phyloP scores from a whole-genome alignment of 1,284 basidiomycete species.

The Cutaneotrichosporon dermatis region DNA sequence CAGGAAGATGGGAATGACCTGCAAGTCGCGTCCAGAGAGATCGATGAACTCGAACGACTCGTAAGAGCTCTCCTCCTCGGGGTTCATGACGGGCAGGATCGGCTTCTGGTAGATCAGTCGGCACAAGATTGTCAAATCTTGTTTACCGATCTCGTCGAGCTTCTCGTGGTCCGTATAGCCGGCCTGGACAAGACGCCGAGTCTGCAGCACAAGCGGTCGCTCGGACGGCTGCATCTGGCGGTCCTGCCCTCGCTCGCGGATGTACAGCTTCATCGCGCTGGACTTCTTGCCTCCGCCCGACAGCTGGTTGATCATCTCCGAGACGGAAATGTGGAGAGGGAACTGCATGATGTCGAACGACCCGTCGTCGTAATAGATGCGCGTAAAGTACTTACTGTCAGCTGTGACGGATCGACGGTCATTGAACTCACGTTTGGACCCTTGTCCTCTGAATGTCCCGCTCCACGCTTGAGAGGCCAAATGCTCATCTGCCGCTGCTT shows the following conservation, averaged over 20 bases:
- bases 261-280: slow-evolving; percentile 63
- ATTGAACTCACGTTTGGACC: slow-evolving; percentile 17
- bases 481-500: slow-evolving; percentile 2
- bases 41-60: slow-evolving; percentile 80
- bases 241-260: slow-evolving; percentile 80
- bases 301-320: slow-evolving; percentile 62
- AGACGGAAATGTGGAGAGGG: slow-evolving; percentile 63
- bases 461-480: background rate
- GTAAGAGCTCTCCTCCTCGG: slow-evolving; percentile 65
- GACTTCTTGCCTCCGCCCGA: slow-evolving; percentile 57
- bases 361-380: slow-evolving; percentile 73
- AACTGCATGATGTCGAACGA: slow-evolving; percentile 69
- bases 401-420: background rate
- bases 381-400: slow-evolving; percentile 51
- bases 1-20: slow-evolving; percentile 84
- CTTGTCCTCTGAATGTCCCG: slow-evolving; percentile 3
- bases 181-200: slow-evolving; percentile 79
- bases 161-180: slow-evolving; percentile 84
- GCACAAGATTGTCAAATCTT: slow-evolving; percentile 79
- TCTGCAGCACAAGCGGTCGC: slow-evolving; percentile 77
- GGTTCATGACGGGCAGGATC: slow-evolving; percentile 56
- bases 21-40: slow-evolving; percentile 74
- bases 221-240: slow-evolving; percentile 76
- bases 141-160: slow-evolving; percentile 71
- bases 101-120: slow-evolving; percentile 67